Evolutionary conservation across 257 asterid genomes (phyloP).

Genomic region (Fraxinus quadrangulata): DNA sequence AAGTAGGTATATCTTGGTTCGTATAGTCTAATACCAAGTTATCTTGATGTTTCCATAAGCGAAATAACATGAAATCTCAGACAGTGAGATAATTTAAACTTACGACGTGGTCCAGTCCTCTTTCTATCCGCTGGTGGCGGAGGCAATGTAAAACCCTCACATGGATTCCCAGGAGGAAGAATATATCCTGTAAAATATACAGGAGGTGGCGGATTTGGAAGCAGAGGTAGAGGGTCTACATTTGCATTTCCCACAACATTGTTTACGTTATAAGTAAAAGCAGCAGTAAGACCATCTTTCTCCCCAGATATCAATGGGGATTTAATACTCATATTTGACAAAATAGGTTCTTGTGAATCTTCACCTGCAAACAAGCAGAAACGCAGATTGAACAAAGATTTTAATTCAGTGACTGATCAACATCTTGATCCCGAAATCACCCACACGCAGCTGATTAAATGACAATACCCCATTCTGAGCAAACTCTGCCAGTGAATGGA

Average conservation of each 20-base stretch:
- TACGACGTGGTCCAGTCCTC: slow-evolving; percentile 92
- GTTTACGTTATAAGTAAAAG: slow-evolving; percentile 15
- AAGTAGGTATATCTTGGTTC: neutral
- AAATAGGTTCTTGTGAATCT: slow-evolving; percentile 46
- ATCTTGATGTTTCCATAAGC: neutral
- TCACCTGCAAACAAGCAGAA: slow-evolving; percentile 56
- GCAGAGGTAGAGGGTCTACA: slow-evolving; percentile 23
- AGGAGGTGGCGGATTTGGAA: slow-evolving; percentile 36
- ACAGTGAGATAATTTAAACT: slow-evolving; percentile 39
- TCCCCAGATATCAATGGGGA: slow-evolving; percentile 41
- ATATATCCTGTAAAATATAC: slow-evolving; percentile 68
- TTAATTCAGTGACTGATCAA: neutral
- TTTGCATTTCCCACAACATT: slow-evolving; percentile 33
- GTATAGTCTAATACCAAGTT: neutral
- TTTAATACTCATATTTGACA: slow-evolving; percentile 42
- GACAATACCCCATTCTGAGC: neutral
- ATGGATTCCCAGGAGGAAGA: slow-evolving; percentile 93
- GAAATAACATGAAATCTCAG: neutral
- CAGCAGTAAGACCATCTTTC: slow-evolving; percentile 25
- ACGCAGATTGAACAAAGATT: slow-evolving; percentile 11
- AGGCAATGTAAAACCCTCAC: slow-evolving; percentile 79
- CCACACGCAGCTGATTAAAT: slow-evolving; percentile 9
- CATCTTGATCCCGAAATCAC: slow-evolving; percentile 13
- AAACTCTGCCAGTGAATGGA: neutral
- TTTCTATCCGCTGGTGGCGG: slow-evolving; percentile 94